These are phyloP conservation scores for Penicillium sp. DNA, from an alignment of 2,329 filamentous ascomycete species.

Conservation along the genomic window DNA sequence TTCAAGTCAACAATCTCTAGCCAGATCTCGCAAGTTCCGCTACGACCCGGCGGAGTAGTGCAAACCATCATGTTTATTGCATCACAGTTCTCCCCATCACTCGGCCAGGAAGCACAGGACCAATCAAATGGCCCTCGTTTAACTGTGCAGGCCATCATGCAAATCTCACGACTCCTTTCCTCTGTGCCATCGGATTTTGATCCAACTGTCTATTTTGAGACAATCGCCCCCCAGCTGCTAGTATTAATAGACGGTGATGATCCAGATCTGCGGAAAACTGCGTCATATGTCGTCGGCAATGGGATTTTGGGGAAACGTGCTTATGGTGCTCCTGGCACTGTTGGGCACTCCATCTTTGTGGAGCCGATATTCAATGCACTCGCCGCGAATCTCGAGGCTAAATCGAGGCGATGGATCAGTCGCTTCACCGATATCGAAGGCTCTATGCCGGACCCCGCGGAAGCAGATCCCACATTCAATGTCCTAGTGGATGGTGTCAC, in stretches of 20 bases:
- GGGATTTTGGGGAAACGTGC: conserved; percentile 43
- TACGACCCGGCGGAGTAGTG: conserved; percentile 42
- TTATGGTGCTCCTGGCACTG: conserved; percentile 40
- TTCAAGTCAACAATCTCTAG: conserved; percentile 39
- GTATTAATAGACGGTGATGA: conserved; percentile 42
- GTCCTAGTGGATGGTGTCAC: conserved; percentile 27
- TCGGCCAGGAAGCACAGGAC: conserved; percentile 36
- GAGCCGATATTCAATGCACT: conserved; percentile 41
- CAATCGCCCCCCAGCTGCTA: conserved; percentile 42
- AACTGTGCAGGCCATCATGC: conserved; percentile 46
- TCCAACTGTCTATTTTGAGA: conserved; percentile 35
- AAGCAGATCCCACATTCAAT: conserved; percentile 2
- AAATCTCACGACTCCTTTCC: conserved; percentile 42
- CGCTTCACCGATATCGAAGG: conserved; percentile 20
- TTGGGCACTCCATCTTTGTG: conserved; percentile 44
- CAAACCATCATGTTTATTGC: conserved; percentile 45
- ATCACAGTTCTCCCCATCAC: conserved; percentile 41
- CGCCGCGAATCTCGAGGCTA: conserved; percentile 30
- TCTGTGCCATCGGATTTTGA: conserved; percentile 42
- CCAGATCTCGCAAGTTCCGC: conserved; percentile 39
- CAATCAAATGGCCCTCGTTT: conserved; percentile 38
- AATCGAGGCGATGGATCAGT: conserved; percentile 30
- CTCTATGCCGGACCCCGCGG: background rate
- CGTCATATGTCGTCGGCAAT: conserved; percentile 44
- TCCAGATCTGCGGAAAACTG: conserved; percentile 41